These are phyloP conservation scores for Kregervanrija delftensis DNA, from an alignment of 805 yeast species.

Conservation along the genomic window DNA sequence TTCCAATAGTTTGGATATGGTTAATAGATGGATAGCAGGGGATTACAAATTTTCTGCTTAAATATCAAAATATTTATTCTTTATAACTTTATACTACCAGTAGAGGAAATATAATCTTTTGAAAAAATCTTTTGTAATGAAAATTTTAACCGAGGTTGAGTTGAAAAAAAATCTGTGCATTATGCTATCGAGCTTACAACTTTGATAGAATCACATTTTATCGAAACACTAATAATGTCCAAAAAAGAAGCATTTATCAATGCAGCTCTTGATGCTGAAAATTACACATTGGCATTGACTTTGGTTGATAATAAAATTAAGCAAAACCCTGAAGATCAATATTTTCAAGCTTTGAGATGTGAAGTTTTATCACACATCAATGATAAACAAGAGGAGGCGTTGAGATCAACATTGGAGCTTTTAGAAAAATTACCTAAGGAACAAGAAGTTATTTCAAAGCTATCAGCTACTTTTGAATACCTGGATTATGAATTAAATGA, in stretches of 20 bases:
- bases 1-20: constrained; percentile 66
- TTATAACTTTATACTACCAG: not conserved
- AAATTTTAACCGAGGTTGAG: too few species aligned
- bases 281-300: constrained; percentile 46
- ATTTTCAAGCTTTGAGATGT: constrained; percentile 41
- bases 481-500: constrained; percentile 32
- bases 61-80: not conserved
- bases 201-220: not conserved
- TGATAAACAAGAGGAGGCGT: constrained; percentile 30
- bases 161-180: too few species aligned
- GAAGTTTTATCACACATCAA: constrained; percentile 26
- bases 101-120: not conserved
- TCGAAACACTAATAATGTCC: constrained; percentile 12
- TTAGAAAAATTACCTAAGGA: constrained; percentile 44
- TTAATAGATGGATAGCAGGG: constrained; percentile 79
- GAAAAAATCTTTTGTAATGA: too few species aligned
- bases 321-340: constrained; percentile 51
- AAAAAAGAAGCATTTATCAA: constrained; percentile 16
- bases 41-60: constrained; percentile 32
- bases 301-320: constrained; percentile 41
- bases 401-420: constrained; percentile 25
- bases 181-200: too few species aligned
- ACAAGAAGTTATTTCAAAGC: constrained; percentile 40
- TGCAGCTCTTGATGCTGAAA: constrained; percentile 32
- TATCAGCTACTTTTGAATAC: constrained; percentile 38